Conservation (phyloP, 192 early-diverging fungal genomes). For the Funneliformis mosseae region DNA sequence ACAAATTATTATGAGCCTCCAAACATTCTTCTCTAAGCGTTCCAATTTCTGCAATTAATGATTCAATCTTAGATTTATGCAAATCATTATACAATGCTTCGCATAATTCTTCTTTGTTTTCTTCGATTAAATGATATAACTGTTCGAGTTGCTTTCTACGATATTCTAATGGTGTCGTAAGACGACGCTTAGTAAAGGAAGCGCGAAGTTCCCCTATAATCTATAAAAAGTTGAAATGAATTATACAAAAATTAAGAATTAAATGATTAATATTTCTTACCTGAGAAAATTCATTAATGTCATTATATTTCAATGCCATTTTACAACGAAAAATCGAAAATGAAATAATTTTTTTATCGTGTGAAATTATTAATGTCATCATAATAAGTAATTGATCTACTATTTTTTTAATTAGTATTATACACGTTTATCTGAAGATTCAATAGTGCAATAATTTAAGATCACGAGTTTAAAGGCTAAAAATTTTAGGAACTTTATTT, state of each 20-base stretch:
- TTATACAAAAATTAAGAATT: not conserved
- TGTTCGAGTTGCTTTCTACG: slow-evolving; percentile 66
- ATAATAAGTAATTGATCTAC: too few species aligned
- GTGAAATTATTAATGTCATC: too few species aligned
- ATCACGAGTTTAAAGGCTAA: too few species aligned
- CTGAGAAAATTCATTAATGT: not conserved
- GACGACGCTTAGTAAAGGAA: slow-evolving; percentile 41
- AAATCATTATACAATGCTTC: slow-evolving; percentile 64
- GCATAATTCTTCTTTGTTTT: slow-evolving; percentile 57
- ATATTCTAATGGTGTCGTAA: slow-evolving; percentile 49
- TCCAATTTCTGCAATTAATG: slow-evolving; percentile 58
- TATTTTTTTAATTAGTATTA: too few species aligned
- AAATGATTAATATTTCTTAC: not conserved
- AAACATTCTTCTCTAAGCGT: slow-evolving; percentile 48
- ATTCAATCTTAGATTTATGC: slow-evolving; percentile 56
- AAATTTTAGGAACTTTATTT: too few species aligned
- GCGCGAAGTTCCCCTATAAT: slow-evolving; percentile 41
- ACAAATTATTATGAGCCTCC: slow-evolving; percentile 59
- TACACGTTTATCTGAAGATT: too few species aligned
- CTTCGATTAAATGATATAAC: slow-evolving; percentile 59
- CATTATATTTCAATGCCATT: not conserved
- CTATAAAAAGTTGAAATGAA: not conserved
- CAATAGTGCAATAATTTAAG: too few species aligned
- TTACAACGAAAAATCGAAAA: not conserved
- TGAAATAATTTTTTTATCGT: too few species aligned